Base-by-base conservation (phyloP, 805 yeast species). In the Kregervanrija delftensis region DNA sequence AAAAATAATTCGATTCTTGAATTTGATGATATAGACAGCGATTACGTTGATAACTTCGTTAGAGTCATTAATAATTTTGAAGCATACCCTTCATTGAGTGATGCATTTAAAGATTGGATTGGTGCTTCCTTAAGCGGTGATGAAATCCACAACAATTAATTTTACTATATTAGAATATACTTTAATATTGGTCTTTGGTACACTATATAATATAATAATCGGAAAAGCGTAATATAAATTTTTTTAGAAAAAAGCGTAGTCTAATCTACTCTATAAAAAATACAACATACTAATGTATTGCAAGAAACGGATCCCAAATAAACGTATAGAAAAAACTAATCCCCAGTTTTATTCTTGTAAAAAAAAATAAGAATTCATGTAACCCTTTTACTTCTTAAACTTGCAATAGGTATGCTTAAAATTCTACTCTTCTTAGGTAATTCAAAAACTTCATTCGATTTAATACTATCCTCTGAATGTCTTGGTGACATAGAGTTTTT, bases 81-180 rank as follows among this genome's bases (percentile, higher is more conserved):
- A 39, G 53, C 58, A 31, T 64, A 64, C 45, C 50, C 65, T 2
- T 51, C 60, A 11, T 54, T 64, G 10, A 49, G 66, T 17, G 68
- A 64, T 32, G 68, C 68, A 2, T 63, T 64, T 45, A 62, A 54
- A 44, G 68, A 64, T 46, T 64, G 68, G 68, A 33, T 64, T 17
- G 55, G 47, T 45, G 47, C 40, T 5, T 46, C 53, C 17, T 14
- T 44, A 14, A 30, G 43, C 11, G 39, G 46, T 42, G 46, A 39
- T 6, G 43, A 43, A 6, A 6, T 22, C 28, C 28, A 22, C 28
- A 22, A 22, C 8, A 22, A 6, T 22, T 22, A 22, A 22, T 22
- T 22, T 22, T 5, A 22, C 28, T 22, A 22, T 22, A 8, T 6
- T 22, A 22, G 4, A 22, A 22, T 5, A 22, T 4, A 4, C 22